Percentiles rank a stretch among this genome's conserved stretches.
These are phyloP conservation scores for Manihot esculenta DNA, from an alignment of 441 rosid species.

Conservation along the genomic window DNA sequence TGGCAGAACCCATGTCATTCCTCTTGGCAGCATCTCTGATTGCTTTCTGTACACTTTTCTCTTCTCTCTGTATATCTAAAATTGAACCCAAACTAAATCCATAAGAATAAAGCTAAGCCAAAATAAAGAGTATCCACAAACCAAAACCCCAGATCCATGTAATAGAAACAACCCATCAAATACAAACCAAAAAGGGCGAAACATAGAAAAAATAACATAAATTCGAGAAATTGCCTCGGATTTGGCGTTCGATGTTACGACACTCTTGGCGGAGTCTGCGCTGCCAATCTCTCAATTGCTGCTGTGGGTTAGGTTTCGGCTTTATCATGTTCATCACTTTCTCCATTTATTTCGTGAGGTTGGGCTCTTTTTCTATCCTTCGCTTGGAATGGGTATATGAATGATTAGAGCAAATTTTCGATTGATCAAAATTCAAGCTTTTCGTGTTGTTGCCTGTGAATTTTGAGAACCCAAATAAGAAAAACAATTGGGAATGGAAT, in stretches of 20 bases:
- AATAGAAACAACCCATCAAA: conserved; percentile 9
- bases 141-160: conserved; percentile 15
- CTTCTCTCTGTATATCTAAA: conserved; percentile 84
- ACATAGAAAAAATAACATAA: not conserved
- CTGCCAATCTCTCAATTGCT: conserved; percentile 84
- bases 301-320: conserved; percentile 77
- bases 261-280: conserved; percentile 79
- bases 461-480: not conserved
- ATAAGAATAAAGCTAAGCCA: conserved; percentile 13
- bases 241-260: conserved; percentile 89
- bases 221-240: conserved; percentile 47
- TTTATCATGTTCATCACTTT: conserved; percentile 65
- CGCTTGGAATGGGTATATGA: not conserved
- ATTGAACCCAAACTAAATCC: conserved; percentile 3
- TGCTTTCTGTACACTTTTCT: conserved; percentile 82
- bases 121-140: conserved; percentile 12
- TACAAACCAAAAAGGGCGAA: not conserved
- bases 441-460: not conserved
- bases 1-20: conserved; percentile 84
- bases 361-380: not conserved
- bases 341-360: conserved; percentile 48
- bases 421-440: conserved; percentile 5
- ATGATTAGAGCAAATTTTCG: too few species aligned
- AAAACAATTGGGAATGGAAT: not conserved
- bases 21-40: conserved; percentile 87